A percentile compares a stretch with the other conserved stretches of the same genome.
Conservation (phyloP, 2,329 filamentous ascomycete genomes). For the Exophiala sp. region DNA sequence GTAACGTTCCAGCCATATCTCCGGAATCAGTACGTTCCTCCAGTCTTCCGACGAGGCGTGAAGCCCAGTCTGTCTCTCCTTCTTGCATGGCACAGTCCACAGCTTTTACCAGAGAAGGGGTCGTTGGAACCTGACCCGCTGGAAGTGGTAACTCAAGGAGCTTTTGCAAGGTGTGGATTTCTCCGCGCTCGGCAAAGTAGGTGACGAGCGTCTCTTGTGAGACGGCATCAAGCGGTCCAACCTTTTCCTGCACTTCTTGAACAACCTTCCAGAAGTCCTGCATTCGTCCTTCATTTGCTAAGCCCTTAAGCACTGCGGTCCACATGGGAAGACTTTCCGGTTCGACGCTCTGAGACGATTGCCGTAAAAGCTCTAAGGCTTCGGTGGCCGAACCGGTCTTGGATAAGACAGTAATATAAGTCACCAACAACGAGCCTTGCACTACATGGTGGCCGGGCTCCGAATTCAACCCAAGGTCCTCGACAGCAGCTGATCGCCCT, state of each 20-base stretch:
- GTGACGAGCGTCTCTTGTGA: conserved; percentile 53
- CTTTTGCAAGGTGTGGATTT: conserved; percentile 59
- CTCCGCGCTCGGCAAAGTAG: conserved; percentile 60
- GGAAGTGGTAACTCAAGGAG: conserved; percentile 63
- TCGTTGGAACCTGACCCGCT: conserved; percentile 39
- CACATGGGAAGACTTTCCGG: conserved; percentile 46
- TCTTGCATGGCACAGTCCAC: conserved; percentile 61
- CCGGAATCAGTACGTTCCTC: conserved; percentile 17
- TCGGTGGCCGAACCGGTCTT: conserved; percentile 55
- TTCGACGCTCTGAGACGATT: conserved; percentile 37
- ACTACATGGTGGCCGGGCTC: conserved; percentile 4
- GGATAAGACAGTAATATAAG: conserved; percentile 50
- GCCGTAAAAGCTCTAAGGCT: conserved; percentile 47
- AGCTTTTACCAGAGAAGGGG: conserved; percentile 52
- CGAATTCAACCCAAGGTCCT: background rate
- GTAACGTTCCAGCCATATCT: conserved; percentile 54
- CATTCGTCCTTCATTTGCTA: conserved; percentile 52
- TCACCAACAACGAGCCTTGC: conserved; percentile 30
- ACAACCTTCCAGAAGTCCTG: conserved; percentile 26
- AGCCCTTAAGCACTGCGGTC: conserved; percentile 52
- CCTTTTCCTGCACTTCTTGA: conserved; percentile 24
- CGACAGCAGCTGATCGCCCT: conserved; percentile 14
- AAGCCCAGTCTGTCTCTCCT: conserved; percentile 60
- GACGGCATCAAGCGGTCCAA: conserved; percentile 35
- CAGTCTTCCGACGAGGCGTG: conserved; percentile 29